These are phyloP conservation scores for Raphanus hybrid DNA, from an alignment of 441 rosid genomes.

Conservation along the genomic window DNA sequence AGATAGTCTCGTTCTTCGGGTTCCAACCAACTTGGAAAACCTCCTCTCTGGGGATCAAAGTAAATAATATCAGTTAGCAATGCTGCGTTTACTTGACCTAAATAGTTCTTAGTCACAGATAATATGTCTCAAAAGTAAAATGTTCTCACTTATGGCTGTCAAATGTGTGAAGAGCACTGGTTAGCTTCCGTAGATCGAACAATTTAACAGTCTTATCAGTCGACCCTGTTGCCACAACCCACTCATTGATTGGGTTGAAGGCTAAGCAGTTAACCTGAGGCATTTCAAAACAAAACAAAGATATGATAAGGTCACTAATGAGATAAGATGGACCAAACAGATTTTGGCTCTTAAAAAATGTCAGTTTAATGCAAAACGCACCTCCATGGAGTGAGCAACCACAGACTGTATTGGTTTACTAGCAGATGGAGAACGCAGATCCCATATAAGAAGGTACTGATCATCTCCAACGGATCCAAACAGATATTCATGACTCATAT, in stretches of 20 bases:
- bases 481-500: conserved; percentile 1
- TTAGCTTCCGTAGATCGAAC: conserved; percentile 90
- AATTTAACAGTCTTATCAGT: conserved; percentile 94
- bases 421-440: conserved; percentile 4
- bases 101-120: conserved; percentile 4
- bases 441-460: conserved; percentile 6
- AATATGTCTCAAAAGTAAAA: background rate
- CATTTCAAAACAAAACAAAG: conserved; percentile 22
- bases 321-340: background rate
- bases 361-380: background rate
- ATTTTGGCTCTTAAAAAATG: background rate
- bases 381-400: conserved; percentile 12
- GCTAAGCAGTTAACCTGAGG: conserved; percentile 92
- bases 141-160: conserved; percentile 86
- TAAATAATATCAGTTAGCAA: conserved; percentile 15
- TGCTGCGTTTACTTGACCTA: background rate
- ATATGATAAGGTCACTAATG: background rate
- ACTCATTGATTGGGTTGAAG: conserved; percentile 95
- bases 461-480: conserved; percentile 5
- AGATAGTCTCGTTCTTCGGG: conserved; percentile 89
- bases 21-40: conserved; percentile 99
- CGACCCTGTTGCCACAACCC: conserved; percentile 97
- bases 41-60: conserved; percentile 69
- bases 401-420: conserved; percentile 2
- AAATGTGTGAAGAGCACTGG: conserved; percentile 84